Evolutionary conservation across 192 early-diverging fungal genomes (phyloP), one percentile per base, ranked within the genome.

Genomic region (Allomyces javanicus): DNA sequence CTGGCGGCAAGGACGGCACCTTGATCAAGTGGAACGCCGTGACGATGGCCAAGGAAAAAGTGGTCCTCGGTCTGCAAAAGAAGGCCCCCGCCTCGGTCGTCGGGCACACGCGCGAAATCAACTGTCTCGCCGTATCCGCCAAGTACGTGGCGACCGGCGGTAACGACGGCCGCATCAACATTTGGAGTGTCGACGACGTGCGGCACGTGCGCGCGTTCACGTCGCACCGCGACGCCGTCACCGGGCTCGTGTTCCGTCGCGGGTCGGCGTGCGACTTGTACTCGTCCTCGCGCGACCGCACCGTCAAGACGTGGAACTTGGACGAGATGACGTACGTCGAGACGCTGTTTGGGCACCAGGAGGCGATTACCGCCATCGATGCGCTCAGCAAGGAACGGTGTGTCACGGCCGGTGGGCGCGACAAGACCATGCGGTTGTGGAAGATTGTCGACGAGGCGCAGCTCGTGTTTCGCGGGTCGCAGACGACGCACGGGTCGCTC

Each of bases 311-410:
- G 40, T 99, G 94, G 94, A 94, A 99, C 72, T 80, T 91, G 19
- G 91, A 91, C 69, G 91, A 93, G 69, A 70, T 87, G 67, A 74
- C 81, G 17, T 99, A 97, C 75, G 84, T 99, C 69, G 95, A 97
- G 69, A 97, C 95, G 27, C 70, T 97, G 71, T 97, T 94, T 81
- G 96, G 96, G 26, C 96, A 99, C 72, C 96, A 97, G 75, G 96
- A 99, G 74, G 73, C 77, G 40, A 87, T 96, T 65, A 81, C 85
- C 0, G 69, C 73, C n/a, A 83, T 99, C 3, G 89, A 87, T 71
- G 82, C 87, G 25, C 73, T 97, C 73, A 77, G 79, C n/a, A 78
- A 85, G 45, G 96, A 97, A 72, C 83, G 90, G 25, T 96, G 94
- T 67, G 78, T 99, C 9, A 88, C 96, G 12, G 77, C 83, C 9